Evolutionary conservation across 2,329 filamentous ascomycete species (phyloP).

Genomic region (Capronia americana): DNA sequence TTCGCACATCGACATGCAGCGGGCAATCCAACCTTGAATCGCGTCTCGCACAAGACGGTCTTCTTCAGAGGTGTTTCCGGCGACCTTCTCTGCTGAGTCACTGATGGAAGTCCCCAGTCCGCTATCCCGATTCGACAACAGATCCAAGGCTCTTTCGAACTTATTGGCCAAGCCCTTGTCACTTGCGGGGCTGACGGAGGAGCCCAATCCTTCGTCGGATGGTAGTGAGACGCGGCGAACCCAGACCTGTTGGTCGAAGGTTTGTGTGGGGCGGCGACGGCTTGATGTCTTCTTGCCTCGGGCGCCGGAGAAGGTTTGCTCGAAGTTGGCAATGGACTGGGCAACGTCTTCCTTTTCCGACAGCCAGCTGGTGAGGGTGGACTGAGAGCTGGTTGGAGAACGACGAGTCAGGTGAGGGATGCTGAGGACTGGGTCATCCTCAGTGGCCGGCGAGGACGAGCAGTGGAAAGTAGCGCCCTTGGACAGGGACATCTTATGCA

Average conservation of each 20-base stretch:
- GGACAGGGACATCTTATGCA: slow-evolving; percentile 62
- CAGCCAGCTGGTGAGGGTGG: slow-evolving; percentile 41
- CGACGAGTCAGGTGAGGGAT: slow-evolving; percentile 64
- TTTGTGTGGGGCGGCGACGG: slow-evolving; percentile 35
- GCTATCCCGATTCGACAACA: slow-evolving; percentile 44
- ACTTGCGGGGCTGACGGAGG: slow-evolving; percentile 70
- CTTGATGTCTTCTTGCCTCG: slow-evolving; percentile 46
- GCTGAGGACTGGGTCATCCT: slow-evolving; percentile 52
- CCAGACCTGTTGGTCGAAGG: slow-evolving; percentile 41
- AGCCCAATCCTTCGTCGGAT: slow-evolving; percentile 87
- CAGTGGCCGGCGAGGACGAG: slow-evolving; percentile 50
- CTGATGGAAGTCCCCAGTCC: slow-evolving; percentile 35
- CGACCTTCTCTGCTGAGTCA: slow-evolving; percentile 39
- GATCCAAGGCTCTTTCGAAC: slow-evolving; percentile 48
- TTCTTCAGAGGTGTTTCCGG: slow-evolving; percentile 40
- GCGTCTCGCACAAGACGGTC: slow-evolving; percentile 36
- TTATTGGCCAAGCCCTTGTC: slow-evolving; percentile 54
- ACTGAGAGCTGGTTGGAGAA: slow-evolving; percentile 63
- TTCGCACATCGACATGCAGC: slow-evolving; percentile 39
- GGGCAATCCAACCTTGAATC: slow-evolving; percentile 42
- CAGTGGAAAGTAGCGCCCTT: slow-evolving; percentile 72
- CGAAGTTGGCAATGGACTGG: slow-evolving; percentile 72
- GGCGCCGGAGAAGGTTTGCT: slow-evolving; percentile 63
- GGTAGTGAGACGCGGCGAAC: slow-evolving; percentile 61
- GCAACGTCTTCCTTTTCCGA: slow-evolving; percentile 75